Conservation (phyloP, 2,329 filamentous ascomycete genomes). For the Arthrobotrys pseudoclavata region DNA sequence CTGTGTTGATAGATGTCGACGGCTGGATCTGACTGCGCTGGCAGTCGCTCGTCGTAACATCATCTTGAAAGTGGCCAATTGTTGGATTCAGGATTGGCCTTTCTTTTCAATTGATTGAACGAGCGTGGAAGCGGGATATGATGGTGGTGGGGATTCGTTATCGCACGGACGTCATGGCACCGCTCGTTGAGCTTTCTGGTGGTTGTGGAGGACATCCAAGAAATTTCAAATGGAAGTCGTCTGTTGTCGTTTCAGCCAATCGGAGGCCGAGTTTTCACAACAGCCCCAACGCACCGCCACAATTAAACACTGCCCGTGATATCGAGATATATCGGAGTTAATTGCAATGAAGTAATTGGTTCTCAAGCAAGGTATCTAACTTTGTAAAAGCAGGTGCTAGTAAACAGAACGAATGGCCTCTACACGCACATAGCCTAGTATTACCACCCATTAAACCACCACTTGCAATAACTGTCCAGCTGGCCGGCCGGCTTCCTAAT, state of each 20-base stretch:
- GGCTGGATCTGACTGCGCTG: slow-evolving; percentile 45
- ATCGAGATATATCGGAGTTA: background rate
- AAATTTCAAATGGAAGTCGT: slow-evolving; percentile 44
- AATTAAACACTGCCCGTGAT: background rate
- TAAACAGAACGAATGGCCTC: slow-evolving; percentile 31
- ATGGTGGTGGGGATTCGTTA: slow-evolving; percentile 33
- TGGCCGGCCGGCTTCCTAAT: background rate
- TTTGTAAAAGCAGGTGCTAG: slow-evolving; percentile 31
- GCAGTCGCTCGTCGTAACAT: slow-evolving; percentile 57
- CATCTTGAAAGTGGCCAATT: slow-evolving; percentile 31
- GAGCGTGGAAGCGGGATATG: slow-evolving; percentile 22
- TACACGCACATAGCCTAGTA: slow-evolving; percentile 3
- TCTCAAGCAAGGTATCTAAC: slow-evolving; percentile 35
- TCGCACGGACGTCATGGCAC: slow-evolving; percentile 46
- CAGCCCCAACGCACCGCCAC: slow-evolving; percentile 36
- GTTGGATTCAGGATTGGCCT: slow-evolving; percentile 22
- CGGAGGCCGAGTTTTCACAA: slow-evolving; percentile 33
- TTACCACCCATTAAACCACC: slow-evolving; percentile 8
- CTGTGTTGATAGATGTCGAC: slow-evolving; percentile 48
- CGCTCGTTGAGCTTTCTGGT: slow-evolving; percentile 21
- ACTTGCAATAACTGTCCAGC: no score
- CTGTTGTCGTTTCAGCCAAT: slow-evolving; percentile 44
- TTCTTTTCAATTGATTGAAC: slow-evolving; percentile 24
- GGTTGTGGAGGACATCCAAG: slow-evolving; percentile 22
- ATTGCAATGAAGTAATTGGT: background rate